Base-by-base conservation (phyloP, 306 rosid species). In the Styphnolobium japonicum region DNA sequence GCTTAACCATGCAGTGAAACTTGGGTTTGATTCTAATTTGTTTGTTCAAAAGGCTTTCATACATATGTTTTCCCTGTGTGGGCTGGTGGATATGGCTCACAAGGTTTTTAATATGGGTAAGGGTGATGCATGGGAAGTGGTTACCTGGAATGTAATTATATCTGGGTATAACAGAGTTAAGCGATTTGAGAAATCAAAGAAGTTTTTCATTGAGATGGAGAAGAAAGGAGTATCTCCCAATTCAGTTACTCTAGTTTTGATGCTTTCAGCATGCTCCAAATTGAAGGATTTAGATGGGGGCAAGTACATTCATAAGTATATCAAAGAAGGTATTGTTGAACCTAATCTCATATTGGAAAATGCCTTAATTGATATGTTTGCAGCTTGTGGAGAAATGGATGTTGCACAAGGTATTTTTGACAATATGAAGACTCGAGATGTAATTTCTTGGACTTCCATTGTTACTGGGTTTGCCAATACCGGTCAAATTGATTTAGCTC, bases 371-470 rank as follows among this genome's bases (percentile, higher is more conserved):
- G 97, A 85, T 73, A 87, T 92, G 97, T 94, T 88, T 84, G 89
- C 92, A 60, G 82, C 91, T 75, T 91, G 97, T 69, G 97, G 92
- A 72, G 84, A 86, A 74, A 91, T 91, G 93, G 83, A 81, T 78
- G 76, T 73, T 55, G 94, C 97, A 15, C 85, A 68, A 53, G 79
- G 65, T 74, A 76, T 92, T 88, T 94, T 94, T 52, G 78, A 80
- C 68, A 49, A 43, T 53, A 89, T 94, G 97, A 91, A 87, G 76
- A 76, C 64, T 37, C 84, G 87, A 33, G 98, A 94, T 87, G 97
- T 91, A 25, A 91, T 94, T 82, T 91, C 98, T 84, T 94, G 98
- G 97, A 92, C 98, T 34, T 76, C 89, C 61, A 88, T 94, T 21
- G 90, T 91, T 27, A 63, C 82, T 0, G 98, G 98, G 66, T 90